Conservation (phyloP, 495 filamentous ascomycete species). For the Penicillium desertorum region DNA sequence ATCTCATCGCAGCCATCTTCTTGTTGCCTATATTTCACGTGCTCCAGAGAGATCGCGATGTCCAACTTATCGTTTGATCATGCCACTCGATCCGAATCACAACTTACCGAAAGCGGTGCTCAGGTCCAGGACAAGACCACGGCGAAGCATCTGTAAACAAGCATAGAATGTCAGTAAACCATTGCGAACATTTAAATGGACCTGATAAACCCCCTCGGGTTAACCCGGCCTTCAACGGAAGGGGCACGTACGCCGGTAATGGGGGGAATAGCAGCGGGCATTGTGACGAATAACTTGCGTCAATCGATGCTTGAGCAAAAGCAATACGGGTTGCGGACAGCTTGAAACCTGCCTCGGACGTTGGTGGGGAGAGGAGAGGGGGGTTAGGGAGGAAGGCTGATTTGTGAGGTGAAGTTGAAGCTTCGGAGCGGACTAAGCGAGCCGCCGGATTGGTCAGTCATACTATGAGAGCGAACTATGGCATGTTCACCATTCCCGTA, state of each 20-base stretch:
- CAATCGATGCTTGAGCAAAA: conserved; percentile 20
- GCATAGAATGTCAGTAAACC: conserved; percentile 10
- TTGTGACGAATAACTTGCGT: conserved; percentile 34
- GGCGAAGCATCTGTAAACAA: conserved; percentile 63
- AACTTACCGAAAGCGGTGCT: conserved; percentile 71
- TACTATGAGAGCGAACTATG: conserved; percentile 11
- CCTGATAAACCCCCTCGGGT: conserved; percentile 25
- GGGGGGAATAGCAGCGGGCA: conserved; percentile 46
- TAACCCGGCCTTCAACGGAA: conserved; percentile 23
- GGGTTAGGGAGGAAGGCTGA: conserved; percentile 23
- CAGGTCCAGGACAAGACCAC: conserved; percentile 73
- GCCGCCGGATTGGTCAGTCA: conserved; percentile 32
- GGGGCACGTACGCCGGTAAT: conserved; percentile 51
- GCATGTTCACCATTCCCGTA: conserved; percentile 1
- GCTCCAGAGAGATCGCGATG: neutral
- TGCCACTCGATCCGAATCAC: conserved; percentile 20
- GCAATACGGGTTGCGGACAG: conserved; percentile 17
- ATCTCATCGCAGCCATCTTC: neutral
- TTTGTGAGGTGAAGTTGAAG: conserved; percentile 42
- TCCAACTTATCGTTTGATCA: conserved; percentile 20
- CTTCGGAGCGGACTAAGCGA: conserved; percentile 47
- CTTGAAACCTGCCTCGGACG: conserved; percentile 21
- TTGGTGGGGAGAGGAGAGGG: conserved; percentile 30
- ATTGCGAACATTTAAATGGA: neutral
- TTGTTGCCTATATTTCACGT: neutral